A percentile compares a stretch with the other conserved stretches of the same genome.
These are phyloP conservation scores for Arachis hypogaea DNA, from an alignment of 306 rosid genomes.

Conservation along the genomic window DNA sequence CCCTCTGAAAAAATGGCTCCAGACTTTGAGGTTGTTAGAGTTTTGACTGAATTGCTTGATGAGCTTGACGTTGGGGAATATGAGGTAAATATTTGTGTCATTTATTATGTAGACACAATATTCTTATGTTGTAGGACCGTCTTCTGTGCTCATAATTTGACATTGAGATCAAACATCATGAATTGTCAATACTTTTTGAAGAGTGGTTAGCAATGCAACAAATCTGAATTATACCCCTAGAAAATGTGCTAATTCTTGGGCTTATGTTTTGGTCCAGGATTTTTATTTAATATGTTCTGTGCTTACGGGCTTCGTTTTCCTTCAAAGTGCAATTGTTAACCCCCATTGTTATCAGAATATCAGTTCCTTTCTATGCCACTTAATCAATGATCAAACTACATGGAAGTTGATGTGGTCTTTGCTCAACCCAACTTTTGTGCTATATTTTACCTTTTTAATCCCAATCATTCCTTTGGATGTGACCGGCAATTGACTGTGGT, in stretches of 20 bases:
- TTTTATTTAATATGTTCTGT: neutral
- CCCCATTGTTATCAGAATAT: neutral
- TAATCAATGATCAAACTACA: slow-evolving; percentile 5
- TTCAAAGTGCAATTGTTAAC: slow-evolving; percentile 4
- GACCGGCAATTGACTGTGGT: slow-evolving; percentile 13
- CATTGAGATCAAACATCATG: neutral
- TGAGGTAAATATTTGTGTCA: slow-evolving; percentile 64
- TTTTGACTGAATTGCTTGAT: slow-evolving; percentile 88
- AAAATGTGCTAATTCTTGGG: neutral
- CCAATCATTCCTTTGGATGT: slow-evolving; percentile 17
- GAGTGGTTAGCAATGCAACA: neutral
- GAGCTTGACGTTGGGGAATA: slow-evolving; percentile 83
- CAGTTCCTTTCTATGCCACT: neutral
- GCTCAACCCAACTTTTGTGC: neutral
- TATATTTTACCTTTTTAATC: neutral
- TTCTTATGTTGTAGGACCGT: slow-evolving; percentile 20
- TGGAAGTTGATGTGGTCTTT: slow-evolving; percentile 7
- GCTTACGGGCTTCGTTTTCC: slow-evolving; percentile 4
- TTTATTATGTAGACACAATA: slow-evolving; percentile 17
- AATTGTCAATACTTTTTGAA: slow-evolving; percentile 3
- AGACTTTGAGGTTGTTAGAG: slow-evolving; percentile 85
- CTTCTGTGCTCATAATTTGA: slow-evolving; percentile 9
- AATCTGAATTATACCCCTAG: slow-evolving; percentile 5
- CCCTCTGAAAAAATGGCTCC: slow-evolving; percentile 84
- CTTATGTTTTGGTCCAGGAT: neutral